These are phyloP conservation scores for Nicotiana tomentosiformis DNA, from an alignment of 257 asterid species.

Conservation along the genomic window DNA sequence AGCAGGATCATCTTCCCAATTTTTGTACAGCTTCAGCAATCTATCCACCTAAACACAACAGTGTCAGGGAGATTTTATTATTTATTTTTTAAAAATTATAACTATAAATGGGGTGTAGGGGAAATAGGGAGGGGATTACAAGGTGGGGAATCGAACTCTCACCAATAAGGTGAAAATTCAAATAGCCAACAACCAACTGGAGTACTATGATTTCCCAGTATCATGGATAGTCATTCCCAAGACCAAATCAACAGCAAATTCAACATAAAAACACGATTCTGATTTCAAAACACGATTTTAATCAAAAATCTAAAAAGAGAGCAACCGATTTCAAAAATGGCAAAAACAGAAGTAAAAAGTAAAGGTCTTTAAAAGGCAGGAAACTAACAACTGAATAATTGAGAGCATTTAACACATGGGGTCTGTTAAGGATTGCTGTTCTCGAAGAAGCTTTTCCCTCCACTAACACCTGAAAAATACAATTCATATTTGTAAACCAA, in stretches of 20 bases:
- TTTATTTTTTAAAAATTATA: too few species aligned
- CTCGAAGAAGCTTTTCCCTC: constrained; percentile 72
- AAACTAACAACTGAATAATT: constrained; percentile 51
- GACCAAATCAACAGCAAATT: neutral
- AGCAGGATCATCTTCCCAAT: constrained; percentile 81
- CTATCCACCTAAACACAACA: constrained; percentile 38
- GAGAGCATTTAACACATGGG: constrained; percentile 74
- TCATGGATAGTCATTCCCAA: neutral
- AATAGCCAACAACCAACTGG: too few species aligned
- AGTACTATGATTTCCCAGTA: neutral
- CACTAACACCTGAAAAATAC: constrained; percentile 58
- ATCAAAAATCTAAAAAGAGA: neutral
- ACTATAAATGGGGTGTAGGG: too few species aligned
- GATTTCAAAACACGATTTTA: neutral
- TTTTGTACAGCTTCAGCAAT: constrained; percentile 70
- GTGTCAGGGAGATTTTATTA: neutral
- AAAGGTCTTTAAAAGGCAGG: neutral
- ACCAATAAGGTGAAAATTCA: too few species aligned
- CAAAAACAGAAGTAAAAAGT: neutral
- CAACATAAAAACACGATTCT: neutral
- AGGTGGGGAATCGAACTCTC: too few species aligned
- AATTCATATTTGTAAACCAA: neutral
- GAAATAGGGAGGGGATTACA: too few species aligned
- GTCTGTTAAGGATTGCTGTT: constrained; percentile 86
- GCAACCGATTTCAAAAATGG: neutral